Conservation (phyloP, 257 asterid species). For the Cruciata laevipes region DNA sequence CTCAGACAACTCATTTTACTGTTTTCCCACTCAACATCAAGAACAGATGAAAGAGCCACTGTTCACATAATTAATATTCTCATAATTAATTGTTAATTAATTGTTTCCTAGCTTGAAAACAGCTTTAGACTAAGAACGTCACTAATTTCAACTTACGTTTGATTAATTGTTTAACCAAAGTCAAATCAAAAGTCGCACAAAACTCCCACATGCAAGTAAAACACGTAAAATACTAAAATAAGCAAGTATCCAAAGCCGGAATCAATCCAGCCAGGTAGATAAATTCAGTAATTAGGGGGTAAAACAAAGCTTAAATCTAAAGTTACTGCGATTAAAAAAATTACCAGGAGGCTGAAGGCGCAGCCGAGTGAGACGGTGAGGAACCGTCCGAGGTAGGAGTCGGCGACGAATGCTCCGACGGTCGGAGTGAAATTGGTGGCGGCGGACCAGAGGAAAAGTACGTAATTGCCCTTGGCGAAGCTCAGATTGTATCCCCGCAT, state of each 20-base stretch:
- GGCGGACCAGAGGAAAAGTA: constrained; percentile 50
- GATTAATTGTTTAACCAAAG: background rate
- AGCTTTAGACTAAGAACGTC: background rate
- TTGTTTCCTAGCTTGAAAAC: background rate
- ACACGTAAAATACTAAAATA: background rate
- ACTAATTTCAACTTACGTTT: background rate
- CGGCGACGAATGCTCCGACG: constrained; percentile 61
- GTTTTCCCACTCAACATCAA: background rate
- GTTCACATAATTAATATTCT: background rate
- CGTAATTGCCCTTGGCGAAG: constrained; percentile 31
- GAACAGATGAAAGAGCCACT: background rate
- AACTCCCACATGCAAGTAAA: background rate
- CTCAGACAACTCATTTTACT: background rate
- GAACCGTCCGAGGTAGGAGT: constrained; percentile 59
- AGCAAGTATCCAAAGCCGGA: background rate
- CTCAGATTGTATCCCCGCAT: constrained; percentile 45
- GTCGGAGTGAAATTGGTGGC: constrained; percentile 57
- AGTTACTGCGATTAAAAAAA: background rate
- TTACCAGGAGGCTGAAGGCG: constrained; percentile 51
- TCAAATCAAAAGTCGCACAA: background rate
- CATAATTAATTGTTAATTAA: no score
- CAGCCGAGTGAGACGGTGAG: constrained; percentile 53
- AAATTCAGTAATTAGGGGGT: background rate
- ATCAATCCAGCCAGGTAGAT: background rate
- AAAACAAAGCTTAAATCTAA: no score